Base-by-base conservation (phyloP, 1,284 basidiomycete genomes). In the Ceratobasidium sp. region DNA sequence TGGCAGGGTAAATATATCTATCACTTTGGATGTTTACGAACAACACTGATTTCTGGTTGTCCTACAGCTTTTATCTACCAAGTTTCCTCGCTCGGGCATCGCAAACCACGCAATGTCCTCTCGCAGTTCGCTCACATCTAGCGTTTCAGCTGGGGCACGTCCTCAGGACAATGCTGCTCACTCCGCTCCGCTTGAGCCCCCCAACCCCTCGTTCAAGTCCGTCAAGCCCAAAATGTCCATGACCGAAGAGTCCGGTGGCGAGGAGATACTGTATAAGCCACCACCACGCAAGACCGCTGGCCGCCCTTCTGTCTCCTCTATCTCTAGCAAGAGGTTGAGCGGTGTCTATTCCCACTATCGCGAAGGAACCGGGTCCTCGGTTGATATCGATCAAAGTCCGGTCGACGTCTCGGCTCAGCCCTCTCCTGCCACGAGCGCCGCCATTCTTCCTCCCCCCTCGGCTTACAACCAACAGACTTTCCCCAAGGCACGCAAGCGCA, bases 171-270 rank as follows among this genome's bases (percentile, higher is more conserved):
- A 8, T 8, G 13, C 41, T 26, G 26, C 58, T 26, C 58, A 59
- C 23, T 41, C 57, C 18, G 14, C 67, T 9, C 67, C 18, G 55
- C 57, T 49, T 13, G 46, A 59, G n/a, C 28, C 50, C 14, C 47
- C 69, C 57, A 70, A 46, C 57, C 52, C 49, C 43, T 47, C n/a
- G 35, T 54, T 58, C 28, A 87, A 85, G 28, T 79, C 86, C 13
- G 80, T 91, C 67, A 87, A 89, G 58, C 78, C 83, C 52, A 85
- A 85, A 61, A 87, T 86, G 74, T 93, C 91, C 1, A 85, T 87
- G 73, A 86, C 90, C 11, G 89, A 91, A 75, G 92, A 94, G 80
- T 92, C 91, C 78, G 91, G 91, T 14, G 90, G 90, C 57, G 90
- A 94, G 81, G 91, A 94, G 80, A 92, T 94, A 76, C 82, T 92